Conservation (phyloP, 495 filamentous ascomycete species). For the Durotheca rogersii region DNA sequence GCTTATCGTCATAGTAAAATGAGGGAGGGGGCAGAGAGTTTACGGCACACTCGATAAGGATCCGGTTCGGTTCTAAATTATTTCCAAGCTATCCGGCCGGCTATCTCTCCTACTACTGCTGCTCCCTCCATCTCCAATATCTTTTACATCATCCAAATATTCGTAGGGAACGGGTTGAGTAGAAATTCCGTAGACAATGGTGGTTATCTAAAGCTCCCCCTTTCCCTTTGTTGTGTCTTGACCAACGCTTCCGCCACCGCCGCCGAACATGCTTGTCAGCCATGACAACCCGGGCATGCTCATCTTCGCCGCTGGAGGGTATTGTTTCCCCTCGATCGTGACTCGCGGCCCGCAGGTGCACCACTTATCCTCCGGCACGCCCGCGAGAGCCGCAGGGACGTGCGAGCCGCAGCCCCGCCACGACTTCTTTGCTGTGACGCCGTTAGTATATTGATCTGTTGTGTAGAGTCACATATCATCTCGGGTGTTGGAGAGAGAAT, state of each 20-base stretch:
- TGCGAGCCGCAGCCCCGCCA: constrained; percentile 71
- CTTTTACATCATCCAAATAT: no score
- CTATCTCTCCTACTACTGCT: not conserved
- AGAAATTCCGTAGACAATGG: not conserved
- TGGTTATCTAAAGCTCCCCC: constrained; percentile 12
- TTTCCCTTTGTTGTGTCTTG: constrained; percentile 30
- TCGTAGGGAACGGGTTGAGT: no score
- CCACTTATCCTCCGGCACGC: constrained; percentile 55
- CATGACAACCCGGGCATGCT: constrained; percentile 29
- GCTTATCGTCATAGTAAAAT: no score
- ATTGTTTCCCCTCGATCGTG: constrained; percentile 58
- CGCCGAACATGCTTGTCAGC: constrained; percentile 28
- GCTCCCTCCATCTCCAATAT: no score
- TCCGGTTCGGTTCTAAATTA: no score
- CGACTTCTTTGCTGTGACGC: constrained; percentile 56
- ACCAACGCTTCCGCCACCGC: constrained; percentile 11
- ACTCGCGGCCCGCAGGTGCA: constrained; percentile 63
- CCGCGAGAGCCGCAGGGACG: constrained; percentile 60
- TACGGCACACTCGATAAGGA: no score
- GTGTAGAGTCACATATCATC: no score
- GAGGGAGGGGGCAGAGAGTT: no score
- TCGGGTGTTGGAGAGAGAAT: not conserved
- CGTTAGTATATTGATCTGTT: constrained; percentile 3
- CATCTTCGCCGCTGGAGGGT: constrained; percentile 59
- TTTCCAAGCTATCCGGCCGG: not conserved